Evolutionary conservation across 306 rosid genomes (phyloP).

Genomic region (Gynostemma pentaphyllum): DNA sequence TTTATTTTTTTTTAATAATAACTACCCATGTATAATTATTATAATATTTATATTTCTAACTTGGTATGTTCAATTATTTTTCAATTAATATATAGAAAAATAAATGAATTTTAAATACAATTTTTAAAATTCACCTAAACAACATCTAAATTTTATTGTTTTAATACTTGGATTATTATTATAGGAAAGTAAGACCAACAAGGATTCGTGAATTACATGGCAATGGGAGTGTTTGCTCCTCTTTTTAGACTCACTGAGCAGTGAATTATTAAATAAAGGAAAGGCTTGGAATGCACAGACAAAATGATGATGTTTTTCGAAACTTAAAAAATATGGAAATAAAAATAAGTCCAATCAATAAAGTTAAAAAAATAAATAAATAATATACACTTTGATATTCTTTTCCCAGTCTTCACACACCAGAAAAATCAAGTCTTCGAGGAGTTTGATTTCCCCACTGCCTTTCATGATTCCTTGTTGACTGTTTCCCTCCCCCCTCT

Average conservation of each 20-base stretch:
- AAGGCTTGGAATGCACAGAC: not conserved
- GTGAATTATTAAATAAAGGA: not conserved
- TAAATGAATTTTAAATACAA: no score
- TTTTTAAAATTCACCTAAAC: no score
- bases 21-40: no score
- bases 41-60: no score
- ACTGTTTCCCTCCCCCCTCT: not conserved
- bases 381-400: not conserved
- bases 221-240: not conserved
- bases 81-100: no score
- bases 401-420: constrained; percentile 5
- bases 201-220: not conserved
- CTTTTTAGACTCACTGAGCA: not conserved
- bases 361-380: not conserved
- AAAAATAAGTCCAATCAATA: not conserved
- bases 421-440: not conserved
- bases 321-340: not conserved
- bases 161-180: no score
- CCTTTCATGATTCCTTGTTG: constrained; percentile 3
- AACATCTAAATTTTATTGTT: no score
- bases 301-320: constrained; percentile 1
- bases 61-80: no score
- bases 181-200: no score
- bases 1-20: no score
- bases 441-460: not conserved